Conservation (phyloP, 805 yeast genomes). For the Citeromyces nyonsensis region DNA sequence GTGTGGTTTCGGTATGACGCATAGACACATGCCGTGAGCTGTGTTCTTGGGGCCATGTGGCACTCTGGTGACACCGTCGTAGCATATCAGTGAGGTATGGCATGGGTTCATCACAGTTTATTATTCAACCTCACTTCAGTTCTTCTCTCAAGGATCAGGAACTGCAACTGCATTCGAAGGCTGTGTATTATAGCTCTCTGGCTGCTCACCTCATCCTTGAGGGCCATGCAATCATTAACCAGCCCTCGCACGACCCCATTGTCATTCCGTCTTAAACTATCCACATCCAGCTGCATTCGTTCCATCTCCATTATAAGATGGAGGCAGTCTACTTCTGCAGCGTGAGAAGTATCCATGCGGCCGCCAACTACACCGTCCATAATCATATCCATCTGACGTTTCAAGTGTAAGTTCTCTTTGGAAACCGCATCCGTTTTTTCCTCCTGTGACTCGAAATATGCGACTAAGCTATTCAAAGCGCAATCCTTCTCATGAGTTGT, state of each 20-base stretch:
- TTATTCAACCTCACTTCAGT: neutral
- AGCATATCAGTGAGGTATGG: no score
- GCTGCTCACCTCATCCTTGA: conserved; percentile 24
- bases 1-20: no score
- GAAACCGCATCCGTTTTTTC: conserved; percentile 13
- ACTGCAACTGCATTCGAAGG: conserved; percentile 34
- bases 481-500: conserved; percentile 14
- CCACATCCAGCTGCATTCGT: conserved; percentile 22
- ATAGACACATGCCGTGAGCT: no score
- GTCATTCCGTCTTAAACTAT: conserved; percentile 13
- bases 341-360: conserved; percentile 31
- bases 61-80: no score
- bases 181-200: conserved; percentile 28
- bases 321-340: conserved; percentile 14
- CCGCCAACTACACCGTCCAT: conserved; percentile 33
- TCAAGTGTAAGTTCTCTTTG: conserved; percentile 22
- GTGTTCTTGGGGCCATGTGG: no score
- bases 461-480: conserved; percentile 10
- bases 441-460: conserved; percentile 12
- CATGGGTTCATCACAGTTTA: no score
- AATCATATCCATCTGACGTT: conserved; percentile 25
- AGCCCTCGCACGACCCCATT: conserved; percentile 8
- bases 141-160: conserved; percentile 25
- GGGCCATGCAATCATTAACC: conserved; percentile 16
- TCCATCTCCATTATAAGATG: conserved; percentile 25